phyloP scores from a whole-genome alignment of 2,329 filamentous ascomycete species.

The Biscogniauxia marginata region DNA sequence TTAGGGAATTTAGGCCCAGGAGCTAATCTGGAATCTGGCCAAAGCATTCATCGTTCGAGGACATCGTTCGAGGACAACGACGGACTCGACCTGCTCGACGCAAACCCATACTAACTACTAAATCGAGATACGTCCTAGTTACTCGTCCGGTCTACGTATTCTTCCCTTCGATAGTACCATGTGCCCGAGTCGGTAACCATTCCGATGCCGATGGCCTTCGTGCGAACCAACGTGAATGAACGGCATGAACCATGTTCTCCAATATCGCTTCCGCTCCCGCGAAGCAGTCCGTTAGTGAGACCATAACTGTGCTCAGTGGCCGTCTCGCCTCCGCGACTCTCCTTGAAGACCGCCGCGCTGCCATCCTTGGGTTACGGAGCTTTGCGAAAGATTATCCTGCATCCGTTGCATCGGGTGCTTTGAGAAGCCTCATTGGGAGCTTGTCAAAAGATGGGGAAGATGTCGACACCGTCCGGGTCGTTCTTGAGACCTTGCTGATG shows the following conservation, averaged over 20 bases:
- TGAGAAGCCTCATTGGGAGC: slow-evolving; percentile 82
- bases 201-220: slow-evolving; percentile 30
- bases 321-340: slow-evolving; percentile 86
- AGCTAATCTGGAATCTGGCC: too few relatives aligned
- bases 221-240: slow-evolving; percentile 23
- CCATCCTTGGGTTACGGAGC: slow-evolving; percentile 88
- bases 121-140: too few relatives aligned
- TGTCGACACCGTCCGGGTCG: slow-evolving; percentile 92
- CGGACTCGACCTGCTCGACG: too few relatives aligned
- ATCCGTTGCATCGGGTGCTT: slow-evolving; percentile 89
- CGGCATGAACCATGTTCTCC: slow-evolving; percentile 55
- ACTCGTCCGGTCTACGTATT: background rate
- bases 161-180: slow-evolving; percentile 19
- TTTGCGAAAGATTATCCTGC: slow-evolving; percentile 97
- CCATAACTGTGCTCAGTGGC: slow-evolving; percentile 85
- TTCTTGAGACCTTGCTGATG: slow-evolving; percentile 92
- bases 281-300: slow-evolving; percentile 94
- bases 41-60: too few relatives aligned
- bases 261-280: slow-evolving; percentile 70
- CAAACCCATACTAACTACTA: too few relatives aligned
- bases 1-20: too few relatives aligned
- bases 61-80: too few relatives aligned
- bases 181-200: slow-evolving; percentile 25
- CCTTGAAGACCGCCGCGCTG: slow-evolving; percentile 89
- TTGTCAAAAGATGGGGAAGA: slow-evolving; percentile 87